Percentiles rank a stretch among this genome's conserved stretches.
Evolutionary conservation across 148 eudicot genomes (phyloP).

Genomic region (Drosera capensis): DNA sequence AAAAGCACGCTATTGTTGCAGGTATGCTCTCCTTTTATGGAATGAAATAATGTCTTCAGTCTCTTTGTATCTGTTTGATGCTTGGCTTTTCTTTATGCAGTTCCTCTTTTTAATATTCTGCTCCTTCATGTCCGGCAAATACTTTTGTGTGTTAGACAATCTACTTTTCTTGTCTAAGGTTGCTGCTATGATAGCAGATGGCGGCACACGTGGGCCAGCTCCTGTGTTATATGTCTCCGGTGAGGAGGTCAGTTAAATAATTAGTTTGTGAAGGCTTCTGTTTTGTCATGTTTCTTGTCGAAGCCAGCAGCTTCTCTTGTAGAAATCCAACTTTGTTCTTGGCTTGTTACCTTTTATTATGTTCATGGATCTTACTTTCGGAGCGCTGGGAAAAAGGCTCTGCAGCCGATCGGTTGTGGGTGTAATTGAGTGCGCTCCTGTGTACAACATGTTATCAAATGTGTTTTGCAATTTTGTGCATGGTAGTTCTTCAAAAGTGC

Average conservation of each 20-base stretch:
- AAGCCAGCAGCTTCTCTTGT: neutral
- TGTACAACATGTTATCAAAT: too few relatives aligned
- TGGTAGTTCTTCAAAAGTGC: too few relatives aligned
- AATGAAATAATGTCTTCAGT: neutral
- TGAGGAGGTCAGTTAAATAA: slow-evolving; percentile 66
- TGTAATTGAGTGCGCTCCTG: too few relatives aligned
- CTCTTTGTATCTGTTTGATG: neutral
- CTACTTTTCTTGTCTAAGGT: slow-evolving; percentile 37
- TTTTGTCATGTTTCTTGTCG: neutral
- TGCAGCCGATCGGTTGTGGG: too few relatives aligned
- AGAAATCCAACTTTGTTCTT: too few relatives aligned
- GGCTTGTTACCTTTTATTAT: too few relatives aligned
- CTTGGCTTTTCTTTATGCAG: neutral
- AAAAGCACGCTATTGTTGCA: slow-evolving; percentile 85
- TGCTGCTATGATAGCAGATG: slow-evolving; percentile 83
- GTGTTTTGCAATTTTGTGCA: too few relatives aligned
- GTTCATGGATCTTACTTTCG: too few relatives aligned
- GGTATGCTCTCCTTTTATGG: slow-evolving; percentile 23
- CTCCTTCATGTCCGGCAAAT: neutral
- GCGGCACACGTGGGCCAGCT: slow-evolving; percentile 29
- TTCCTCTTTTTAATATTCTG: neutral
- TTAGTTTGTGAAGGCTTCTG: neutral
- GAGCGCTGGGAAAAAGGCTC: too few relatives aligned
- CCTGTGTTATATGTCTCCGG: slow-evolving; percentile 90
- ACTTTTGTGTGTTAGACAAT: slow-evolving; percentile 3